phyloP scores from a whole-genome alignment of 139 green algal genomes.

The Tetraselmis chui region DNA sequence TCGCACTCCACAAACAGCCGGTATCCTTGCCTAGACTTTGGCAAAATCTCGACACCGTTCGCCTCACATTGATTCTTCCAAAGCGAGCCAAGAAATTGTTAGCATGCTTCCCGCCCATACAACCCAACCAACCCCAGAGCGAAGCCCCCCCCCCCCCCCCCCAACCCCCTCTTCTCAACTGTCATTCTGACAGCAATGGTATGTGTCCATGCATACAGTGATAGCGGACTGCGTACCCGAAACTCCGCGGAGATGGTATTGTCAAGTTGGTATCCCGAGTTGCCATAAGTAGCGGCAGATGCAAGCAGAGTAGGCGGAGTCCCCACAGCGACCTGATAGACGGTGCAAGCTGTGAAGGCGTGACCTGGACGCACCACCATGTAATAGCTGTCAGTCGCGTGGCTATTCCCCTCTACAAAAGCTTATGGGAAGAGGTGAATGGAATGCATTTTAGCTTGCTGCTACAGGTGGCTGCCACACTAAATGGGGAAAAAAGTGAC shows the following conservation, averaged over 20 bases:
- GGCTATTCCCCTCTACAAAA: too few relatives aligned
- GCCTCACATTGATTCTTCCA: background rate
- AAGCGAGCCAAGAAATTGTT: background rate
- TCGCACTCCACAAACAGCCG: background rate
- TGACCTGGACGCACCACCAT: background rate
- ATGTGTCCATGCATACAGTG: too few relatives aligned
- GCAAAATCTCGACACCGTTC: background rate
- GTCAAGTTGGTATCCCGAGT: background rate
- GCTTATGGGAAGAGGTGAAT: too few relatives aligned
- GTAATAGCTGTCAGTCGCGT: too few relatives aligned
- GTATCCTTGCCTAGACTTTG: background rate
- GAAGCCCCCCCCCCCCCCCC: background rate
- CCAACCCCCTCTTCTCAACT: background rate
- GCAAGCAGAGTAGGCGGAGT: background rate
- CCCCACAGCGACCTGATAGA: background rate
- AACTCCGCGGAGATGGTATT: background rate
- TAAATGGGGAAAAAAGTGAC: too few relatives aligned
- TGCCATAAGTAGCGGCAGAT: background rate
- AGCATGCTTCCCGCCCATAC: too few relatives aligned
- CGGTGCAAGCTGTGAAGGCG: background rate
- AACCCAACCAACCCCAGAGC: background rate
- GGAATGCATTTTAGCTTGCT: too few relatives aligned
- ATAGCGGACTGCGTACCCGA: too few relatives aligned
- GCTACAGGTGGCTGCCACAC: too few relatives aligned
- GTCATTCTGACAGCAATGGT: too few relatives aligned